Conservation (phyloP, 257 asterid genomes). For the Salvia rosmarinus region DNA sequence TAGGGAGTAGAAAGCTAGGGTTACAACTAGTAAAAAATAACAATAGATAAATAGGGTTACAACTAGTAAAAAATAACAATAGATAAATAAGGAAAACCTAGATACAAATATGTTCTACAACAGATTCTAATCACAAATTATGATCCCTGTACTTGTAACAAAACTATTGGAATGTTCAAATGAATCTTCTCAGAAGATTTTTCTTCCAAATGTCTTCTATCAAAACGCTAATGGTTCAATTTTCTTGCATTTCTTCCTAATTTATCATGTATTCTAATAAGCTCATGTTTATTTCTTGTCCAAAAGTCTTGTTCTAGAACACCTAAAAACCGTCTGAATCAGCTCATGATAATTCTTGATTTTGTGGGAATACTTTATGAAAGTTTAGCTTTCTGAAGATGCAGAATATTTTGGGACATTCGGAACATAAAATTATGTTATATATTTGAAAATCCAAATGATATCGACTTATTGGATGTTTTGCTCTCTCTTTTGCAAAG, state of each 20-base stretch:
- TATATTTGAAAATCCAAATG: no score
- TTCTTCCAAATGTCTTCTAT: slow-evolving; percentile 12
- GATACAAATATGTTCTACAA: no score
- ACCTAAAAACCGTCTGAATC: not conserved
- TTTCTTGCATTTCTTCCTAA: slow-evolving; percentile 4
- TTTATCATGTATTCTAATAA: not conserved
- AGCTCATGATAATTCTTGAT: not conserved
- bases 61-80: no score
- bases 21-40: no score
- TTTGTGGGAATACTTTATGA: slow-evolving; percentile 4
- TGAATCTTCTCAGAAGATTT: slow-evolving; percentile 1
- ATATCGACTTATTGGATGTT: no score
- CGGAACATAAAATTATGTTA: no score
- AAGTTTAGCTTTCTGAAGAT: slow-evolving; percentile 29
- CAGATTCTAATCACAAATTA: slow-evolving; percentile 20
- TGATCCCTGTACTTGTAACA: slow-evolving; percentile 21
- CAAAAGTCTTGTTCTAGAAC: not conserved
- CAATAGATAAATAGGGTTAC: no score
- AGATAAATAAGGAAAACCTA: no score
- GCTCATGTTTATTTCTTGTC: not conserved
- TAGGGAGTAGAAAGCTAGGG: no score
- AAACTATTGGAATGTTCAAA: not conserved
- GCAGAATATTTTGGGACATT: slow-evolving; percentile 28
- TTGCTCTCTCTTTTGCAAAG: no score
- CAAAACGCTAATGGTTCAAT: not conserved